Percentiles rank a stretch among this genome's conserved stretches.
phyloP scores from a whole-genome alignment of 768 basidiomycete species.

The Termitomyces titanicus region DNA sequence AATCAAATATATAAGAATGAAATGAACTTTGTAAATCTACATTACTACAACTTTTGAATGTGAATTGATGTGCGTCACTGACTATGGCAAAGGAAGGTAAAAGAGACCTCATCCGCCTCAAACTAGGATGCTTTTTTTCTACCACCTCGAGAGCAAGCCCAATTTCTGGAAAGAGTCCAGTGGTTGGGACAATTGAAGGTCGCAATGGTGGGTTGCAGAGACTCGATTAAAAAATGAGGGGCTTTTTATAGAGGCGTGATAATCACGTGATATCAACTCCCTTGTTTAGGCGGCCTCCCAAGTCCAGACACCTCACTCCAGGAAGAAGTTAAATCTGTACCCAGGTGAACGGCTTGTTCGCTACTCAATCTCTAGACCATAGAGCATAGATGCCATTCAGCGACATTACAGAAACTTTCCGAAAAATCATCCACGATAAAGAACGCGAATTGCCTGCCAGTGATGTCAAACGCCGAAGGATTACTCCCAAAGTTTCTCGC shows the following conservation, averaged over 20 bases:
- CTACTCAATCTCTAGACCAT: not conserved
- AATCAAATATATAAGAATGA: no score
- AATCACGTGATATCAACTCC: constrained; percentile 4
- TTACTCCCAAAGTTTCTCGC: constrained; percentile 25
- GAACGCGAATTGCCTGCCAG: constrained; percentile 33
- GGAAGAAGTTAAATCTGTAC: no score
- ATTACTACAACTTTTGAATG: not conserved
- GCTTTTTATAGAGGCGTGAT: not conserved
- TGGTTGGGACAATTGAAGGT: not conserved
- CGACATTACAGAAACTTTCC: constrained; percentile 64
- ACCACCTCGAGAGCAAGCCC: constrained; percentile 17
- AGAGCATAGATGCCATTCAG: constrained; percentile 45
- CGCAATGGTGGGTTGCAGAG: not conserved
- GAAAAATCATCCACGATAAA: constrained; percentile 45
- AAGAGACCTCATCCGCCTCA: constrained; percentile 59
- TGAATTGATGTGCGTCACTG: constrained; percentile 27
- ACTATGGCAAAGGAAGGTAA: constrained; percentile 65
- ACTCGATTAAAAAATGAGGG: not conserved
- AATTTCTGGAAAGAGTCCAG: constrained; percentile 3
- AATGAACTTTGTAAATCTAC: not conserved
- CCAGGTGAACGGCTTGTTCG: not conserved
- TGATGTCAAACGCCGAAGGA: constrained; percentile 51
- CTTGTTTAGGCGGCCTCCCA: no score
- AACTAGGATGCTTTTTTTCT: constrained; percentile 55
- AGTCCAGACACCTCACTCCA: no score